These are phyloP conservation scores for Rugosomyces carneus DNA, from an alignment of 1,284 basidiomycete species.

Conservation along the genomic window DNA sequence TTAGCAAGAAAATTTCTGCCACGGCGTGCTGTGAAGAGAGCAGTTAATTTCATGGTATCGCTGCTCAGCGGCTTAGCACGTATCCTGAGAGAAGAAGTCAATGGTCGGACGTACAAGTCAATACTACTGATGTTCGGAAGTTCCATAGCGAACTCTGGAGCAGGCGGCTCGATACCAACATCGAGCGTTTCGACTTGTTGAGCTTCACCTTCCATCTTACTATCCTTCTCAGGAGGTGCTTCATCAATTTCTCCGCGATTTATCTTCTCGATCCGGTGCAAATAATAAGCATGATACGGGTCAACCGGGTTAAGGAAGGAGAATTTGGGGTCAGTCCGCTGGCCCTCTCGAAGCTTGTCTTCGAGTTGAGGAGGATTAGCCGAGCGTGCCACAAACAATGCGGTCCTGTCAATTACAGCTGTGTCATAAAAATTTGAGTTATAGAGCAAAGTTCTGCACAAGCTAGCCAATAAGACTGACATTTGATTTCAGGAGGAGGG, in stretches of 20 bases:
- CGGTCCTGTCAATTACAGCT: conserved; percentile 97
- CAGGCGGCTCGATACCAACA: conserved; percentile 75
- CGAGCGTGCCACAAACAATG: conserved; percentile 87
- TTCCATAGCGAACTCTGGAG: conserved; percentile 82
- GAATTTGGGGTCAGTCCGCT: conserved; percentile 93
- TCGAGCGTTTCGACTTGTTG: conserved; percentile 35
- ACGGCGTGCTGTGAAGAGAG: conserved; percentile 90
- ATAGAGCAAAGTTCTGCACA: background rate
- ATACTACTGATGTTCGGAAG: conserved; percentile 86
- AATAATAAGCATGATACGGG: conserved; percentile 96
- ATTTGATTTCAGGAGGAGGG: conserved; percentile 89
- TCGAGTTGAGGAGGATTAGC: conserved; percentile 87
- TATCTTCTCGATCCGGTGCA: conserved; percentile 79
- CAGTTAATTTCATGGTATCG: conserved; percentile 90
- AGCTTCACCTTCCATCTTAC: conserved; percentile 32
- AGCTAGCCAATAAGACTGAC: conserved; percentile 37
- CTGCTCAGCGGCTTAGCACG: conserved; percentile 31
- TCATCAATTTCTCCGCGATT: conserved; percentile 72
- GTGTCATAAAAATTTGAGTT: background rate
- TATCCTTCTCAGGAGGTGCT: conserved; percentile 38
- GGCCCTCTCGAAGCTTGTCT: conserved; percentile 92
- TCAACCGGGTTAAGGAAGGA: conserved; percentile 92
- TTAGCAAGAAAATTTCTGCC: conserved; percentile 84
- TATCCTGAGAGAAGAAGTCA: background rate
- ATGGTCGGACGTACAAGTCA: conserved; percentile 67